These are phyloP conservation scores for Phytophthora tubulina DNA, from an alignment of 352 stramenopile genomes.

Conservation along the genomic window DNA sequence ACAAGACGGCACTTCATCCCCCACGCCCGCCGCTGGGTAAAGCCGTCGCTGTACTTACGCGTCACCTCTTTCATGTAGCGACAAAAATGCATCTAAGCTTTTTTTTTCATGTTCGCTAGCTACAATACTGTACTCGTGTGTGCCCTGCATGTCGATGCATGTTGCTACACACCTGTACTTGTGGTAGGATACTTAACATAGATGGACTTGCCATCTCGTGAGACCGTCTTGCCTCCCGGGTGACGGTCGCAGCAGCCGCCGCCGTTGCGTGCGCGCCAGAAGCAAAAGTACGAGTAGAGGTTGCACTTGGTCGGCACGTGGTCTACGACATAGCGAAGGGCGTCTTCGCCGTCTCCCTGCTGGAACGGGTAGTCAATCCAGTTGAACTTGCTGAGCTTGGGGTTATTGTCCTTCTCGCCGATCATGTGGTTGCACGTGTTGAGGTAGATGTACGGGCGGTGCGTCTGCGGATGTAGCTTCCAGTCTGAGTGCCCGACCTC, in stretches of 20 bases:
- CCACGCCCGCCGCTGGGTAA: conserved; percentile 34
- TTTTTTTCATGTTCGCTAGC: conserved; percentile 25
- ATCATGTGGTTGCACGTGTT: conserved; percentile 94
- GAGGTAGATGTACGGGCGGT: conserved; percentile 82
- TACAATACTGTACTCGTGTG: conserved; percentile 31
- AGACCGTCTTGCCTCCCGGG: conserved; percentile 54
- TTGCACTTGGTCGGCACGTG: conserved; percentile 90
- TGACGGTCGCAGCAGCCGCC: conserved; percentile 81
- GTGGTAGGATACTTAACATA: conserved; percentile 53
- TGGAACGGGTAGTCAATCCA: conserved; percentile 89
- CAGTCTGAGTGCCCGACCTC: conserved; percentile 66
- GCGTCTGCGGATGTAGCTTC: conserved; percentile 47
- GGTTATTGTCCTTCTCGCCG: conserved; percentile 86
- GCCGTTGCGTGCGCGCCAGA: conserved; percentile 78
- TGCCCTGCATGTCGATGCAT: neutral
- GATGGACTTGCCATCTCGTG: conserved; percentile 68
- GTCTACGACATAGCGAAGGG: conserved; percentile 81
- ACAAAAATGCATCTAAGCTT: conserved; percentile 38
- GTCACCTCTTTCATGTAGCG: neutral
- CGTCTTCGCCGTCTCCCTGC: conserved; percentile 68
- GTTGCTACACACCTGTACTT: conserved; percentile 27
- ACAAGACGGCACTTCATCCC: conserved; percentile 14
- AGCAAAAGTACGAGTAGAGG: conserved; percentile 88
- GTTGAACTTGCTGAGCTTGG: conserved; percentile 75
- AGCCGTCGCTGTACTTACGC: conserved; percentile 5